Base-by-base conservation (phyloP, 78 protist genomes). In the Dictyostelium brefeldianum region DNA sequence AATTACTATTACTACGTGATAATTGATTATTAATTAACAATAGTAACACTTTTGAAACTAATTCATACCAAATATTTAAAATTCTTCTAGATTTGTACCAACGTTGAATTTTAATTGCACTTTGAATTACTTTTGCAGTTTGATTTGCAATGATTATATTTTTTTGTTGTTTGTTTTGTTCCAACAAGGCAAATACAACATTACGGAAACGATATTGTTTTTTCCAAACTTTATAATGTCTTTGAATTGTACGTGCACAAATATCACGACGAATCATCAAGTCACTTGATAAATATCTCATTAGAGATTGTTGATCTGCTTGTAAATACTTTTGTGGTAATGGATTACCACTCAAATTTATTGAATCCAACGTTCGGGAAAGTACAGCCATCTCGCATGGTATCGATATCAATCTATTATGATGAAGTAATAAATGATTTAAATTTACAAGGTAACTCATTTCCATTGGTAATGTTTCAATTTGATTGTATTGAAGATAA, bases 401-500 rank as follows among this genome's bases (percentile, higher is more conserved):
- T 14, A 87, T 59, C 10, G 10, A 27, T 36, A 78, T 50, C 3
- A 87, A 31, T 11, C 54, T 8, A 41, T 87, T 87, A 22, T 87
- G 92, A 18, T 87, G 92, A 1, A 87, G 83, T 18, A 87, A 41
- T 9, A 87, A 29, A 56, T 62, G 82, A 77, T 87, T 87, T 31
- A 87, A 48, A 8, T 77, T 54, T 0, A n/a, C 41, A 0, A 87
- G 67, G 36, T 87, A 87, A 43, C 81, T 57, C n/a, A 87, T 64
- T 20, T 87, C 92, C 47, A 27, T 77, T 11, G 92, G 92, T 17
- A 87, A 36, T 9, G 12, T 14, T 47, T 87, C 84, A 51, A 87
- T 87, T 36, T 87, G 81, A 27, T 87, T 87, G 51, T 87, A 87
- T 51, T 87, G 92, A 10, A 87, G 57, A 77, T 87, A 87, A 12